phyloP scores from a whole-genome alignment of 164 flowering plant genomes.

The Aristolochia californica region DNA sequence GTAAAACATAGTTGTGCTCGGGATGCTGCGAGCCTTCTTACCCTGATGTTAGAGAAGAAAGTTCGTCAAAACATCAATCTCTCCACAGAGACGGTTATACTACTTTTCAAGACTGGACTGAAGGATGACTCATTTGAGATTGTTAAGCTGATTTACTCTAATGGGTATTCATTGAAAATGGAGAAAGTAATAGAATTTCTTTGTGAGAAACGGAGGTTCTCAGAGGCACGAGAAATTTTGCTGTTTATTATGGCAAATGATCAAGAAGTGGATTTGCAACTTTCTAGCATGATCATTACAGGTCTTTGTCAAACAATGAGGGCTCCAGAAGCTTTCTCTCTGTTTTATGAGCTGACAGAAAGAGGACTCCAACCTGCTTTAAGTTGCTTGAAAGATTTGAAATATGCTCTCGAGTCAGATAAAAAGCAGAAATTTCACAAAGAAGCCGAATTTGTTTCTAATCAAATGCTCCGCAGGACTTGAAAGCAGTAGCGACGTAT shows the following conservation, averaged over 20 bases:
- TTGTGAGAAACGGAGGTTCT: constrained; percentile 22
- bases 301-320: constrained; percentile 42
- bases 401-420: constrained; percentile 27
- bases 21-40: constrained; percentile 34
- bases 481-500: not conserved
- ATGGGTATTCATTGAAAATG: constrained; percentile 47
- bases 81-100: constrained; percentile 34
- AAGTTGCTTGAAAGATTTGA: constrained; percentile 31
- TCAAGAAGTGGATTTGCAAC: constrained; percentile 20
- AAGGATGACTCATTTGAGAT: constrained; percentile 34
- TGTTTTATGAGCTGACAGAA: constrained; percentile 55
- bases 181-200: constrained; percentile 43
- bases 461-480: constrained; percentile 4
- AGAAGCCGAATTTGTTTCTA: constrained; percentile 55
- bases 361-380: constrained; percentile 25
- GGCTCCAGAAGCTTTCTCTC: constrained; percentile 47
- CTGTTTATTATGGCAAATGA: constrained; percentile 38
- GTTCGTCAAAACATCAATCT: constrained; percentile 42
- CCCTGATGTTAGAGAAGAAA: constrained; percentile 45
- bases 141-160: constrained; percentile 35
- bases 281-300: constrained; percentile 28
- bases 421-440: constrained; percentile 18
- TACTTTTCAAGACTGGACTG: constrained; percentile 28
- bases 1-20: constrained; percentile 23
- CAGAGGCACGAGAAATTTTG: constrained; percentile 39